A percentile compares a stretch with the other conserved stretches of the same genome.
Conservation (phyloP, 2,329 filamentous ascomycete species). For the Fusarium odoratissimum region DNA sequence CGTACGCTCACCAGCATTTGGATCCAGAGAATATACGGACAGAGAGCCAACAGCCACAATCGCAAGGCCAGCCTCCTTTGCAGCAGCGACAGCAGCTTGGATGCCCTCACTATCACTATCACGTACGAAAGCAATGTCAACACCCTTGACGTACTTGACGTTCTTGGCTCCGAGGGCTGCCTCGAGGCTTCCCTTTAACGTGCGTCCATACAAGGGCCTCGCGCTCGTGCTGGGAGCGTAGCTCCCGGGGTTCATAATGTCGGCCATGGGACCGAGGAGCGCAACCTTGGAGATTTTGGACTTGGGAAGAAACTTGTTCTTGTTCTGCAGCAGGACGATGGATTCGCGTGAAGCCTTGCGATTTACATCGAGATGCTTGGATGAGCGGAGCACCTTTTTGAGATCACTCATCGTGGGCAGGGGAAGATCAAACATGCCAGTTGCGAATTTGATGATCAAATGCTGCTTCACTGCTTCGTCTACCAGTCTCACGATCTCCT, state of each 20-base stretch:
- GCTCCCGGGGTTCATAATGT: background rate
- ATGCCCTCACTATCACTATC: background rate
- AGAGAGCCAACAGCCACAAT: background rate
- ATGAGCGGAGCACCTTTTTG: background rate
- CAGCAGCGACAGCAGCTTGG: background rate
- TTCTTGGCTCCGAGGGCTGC: background rate
- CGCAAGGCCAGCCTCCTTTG: background rate
- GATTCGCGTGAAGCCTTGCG: background rate
- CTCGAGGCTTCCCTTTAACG: background rate
- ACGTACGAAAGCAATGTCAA: background rate
- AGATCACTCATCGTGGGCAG: background rate
- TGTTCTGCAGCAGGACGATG: background rate
- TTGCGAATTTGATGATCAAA: background rate
- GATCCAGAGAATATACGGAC: background rate
- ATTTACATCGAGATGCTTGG: background rate
- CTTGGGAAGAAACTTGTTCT: background rate
- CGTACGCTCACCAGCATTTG: background rate
- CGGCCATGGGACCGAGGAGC: background rate
- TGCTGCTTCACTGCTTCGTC: background rate
- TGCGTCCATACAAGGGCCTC: background rate
- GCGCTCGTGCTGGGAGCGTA: background rate
- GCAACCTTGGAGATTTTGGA: background rate
- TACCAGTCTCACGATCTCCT: background rate
- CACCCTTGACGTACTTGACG: background rate
- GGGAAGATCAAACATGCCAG: background rate